These are phyloP conservation scores for Acer saccharum DNA, from an alignment of 345 rosid genomes.

Conservation along the genomic window DNA sequence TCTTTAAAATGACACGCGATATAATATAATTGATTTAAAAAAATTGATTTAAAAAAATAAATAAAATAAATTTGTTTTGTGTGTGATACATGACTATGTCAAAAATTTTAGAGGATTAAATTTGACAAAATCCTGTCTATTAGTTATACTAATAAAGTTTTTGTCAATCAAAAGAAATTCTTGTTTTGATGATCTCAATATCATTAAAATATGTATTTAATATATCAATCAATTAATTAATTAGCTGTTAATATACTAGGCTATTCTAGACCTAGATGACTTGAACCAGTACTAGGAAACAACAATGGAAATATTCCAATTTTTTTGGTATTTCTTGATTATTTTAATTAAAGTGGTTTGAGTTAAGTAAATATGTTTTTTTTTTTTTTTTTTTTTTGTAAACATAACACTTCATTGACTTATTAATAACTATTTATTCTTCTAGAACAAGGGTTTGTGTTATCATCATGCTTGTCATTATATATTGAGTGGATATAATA, in stretches of 20 bases:
- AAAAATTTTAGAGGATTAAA: too few relatives aligned
- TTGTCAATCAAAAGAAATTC: background rate
- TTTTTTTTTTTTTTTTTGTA: too few relatives aligned
- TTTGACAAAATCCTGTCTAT: too few relatives aligned
- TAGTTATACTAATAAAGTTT: background rate
- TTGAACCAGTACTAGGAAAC: constrained; percentile 12
- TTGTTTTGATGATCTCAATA: background rate
- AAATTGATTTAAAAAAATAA: too few relatives aligned
- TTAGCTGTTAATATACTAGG: background rate
- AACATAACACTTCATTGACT: constrained; percentile 12
- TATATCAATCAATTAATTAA: background rate
- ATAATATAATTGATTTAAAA: too few relatives aligned
- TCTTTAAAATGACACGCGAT: too few relatives aligned
- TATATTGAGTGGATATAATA: constrained; percentile 1
- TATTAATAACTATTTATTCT: background rate
- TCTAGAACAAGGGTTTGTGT: background rate
- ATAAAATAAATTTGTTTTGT: too few relatives aligned
- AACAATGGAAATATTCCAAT: background rate
- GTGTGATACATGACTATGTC: too few relatives aligned
- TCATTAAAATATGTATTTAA: background rate
- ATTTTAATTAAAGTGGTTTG: background rate
- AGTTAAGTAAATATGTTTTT: background rate
- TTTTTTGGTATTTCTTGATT: background rate
- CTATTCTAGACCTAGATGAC: background rate
- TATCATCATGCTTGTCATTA: background rate